These are phyloP conservation scores for Peronospora tabacina DNA, from an alignment of 352 stramenopile genomes.

Conservation along the genomic window DNA sequence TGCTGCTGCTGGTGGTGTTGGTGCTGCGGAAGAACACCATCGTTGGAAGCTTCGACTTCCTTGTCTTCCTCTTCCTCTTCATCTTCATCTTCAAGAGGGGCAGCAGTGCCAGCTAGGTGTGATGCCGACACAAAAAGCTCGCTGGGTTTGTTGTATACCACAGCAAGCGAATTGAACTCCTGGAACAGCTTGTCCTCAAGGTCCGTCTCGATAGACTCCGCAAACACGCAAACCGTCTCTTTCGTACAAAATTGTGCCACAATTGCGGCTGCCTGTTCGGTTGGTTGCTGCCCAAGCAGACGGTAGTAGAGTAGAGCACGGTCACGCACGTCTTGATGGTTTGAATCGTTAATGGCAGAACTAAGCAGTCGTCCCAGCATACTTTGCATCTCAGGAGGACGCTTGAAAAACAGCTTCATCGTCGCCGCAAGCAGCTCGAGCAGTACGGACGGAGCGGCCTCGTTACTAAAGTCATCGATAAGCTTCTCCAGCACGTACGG, in stretches of 20 bases:
- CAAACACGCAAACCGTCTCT: constrained; percentile 81
- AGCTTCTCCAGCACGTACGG: constrained; percentile 97
- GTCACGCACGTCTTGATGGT: constrained; percentile 94
- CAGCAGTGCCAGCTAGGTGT: constrained; percentile 32
- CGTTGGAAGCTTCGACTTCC: constrained; percentile 28
- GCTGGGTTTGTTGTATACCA: constrained; percentile 95
- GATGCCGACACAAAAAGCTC: constrained; percentile 92
- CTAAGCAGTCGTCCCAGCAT: constrained; percentile 95
- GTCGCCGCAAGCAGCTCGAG: constrained; percentile 92
- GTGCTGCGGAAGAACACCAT: constrained; percentile 23
- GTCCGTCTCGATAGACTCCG: constrained; percentile 77
- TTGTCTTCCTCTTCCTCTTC: constrained; percentile 49
- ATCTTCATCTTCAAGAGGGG: constrained; percentile 37
- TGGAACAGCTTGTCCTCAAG: constrained; percentile 85
- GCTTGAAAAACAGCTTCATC: constrained; percentile 98
- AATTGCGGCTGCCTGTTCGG: constrained; percentile 86
- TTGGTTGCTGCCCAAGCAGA: constrained; percentile 88
- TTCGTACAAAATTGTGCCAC: constrained; percentile 73
- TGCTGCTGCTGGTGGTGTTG: constrained; percentile 20
- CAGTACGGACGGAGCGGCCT: constrained; percentile 86
- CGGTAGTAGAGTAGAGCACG: constrained; percentile 97
- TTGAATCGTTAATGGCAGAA: constrained; percentile 91
- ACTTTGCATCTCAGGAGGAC: constrained; percentile 94
- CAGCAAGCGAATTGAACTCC: constrained; percentile 97
- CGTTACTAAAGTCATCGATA: constrained; percentile 89